Conservation (phyloP, 441 rosid genomes). For the Jatropha multifida region DNA sequence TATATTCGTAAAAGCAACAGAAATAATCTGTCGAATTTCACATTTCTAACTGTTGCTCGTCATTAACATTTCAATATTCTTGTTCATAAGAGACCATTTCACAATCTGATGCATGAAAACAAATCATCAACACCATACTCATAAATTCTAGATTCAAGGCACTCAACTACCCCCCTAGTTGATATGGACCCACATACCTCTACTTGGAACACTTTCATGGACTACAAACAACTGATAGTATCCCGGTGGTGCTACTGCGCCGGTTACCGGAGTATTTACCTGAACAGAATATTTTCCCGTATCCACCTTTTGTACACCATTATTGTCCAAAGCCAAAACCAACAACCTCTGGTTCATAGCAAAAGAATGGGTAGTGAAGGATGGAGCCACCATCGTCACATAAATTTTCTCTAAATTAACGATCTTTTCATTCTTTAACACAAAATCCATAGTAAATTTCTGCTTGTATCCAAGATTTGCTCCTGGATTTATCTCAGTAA, state of each 20-base stretch:
- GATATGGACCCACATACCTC: conserved; percentile 55
- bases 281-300: conserved; percentile 38
- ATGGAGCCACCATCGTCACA: conserved; percentile 61
- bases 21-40: no score
- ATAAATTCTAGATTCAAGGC: conserved; percentile 16
- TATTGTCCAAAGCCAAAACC: conserved; percentile 40
- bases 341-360: conserved; percentile 79
- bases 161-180: conserved; percentile 20
- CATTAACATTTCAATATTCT: no score
- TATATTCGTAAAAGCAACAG: no score
- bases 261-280: conserved; percentile 44
- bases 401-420: conserved; percentile 18
- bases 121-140: not conserved
- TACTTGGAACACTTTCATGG: conserved; percentile 61
- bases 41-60: no score
- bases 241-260: conserved; percentile 68
- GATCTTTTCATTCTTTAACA: conserved; percentile 24
- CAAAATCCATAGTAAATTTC: conserved; percentile 29
- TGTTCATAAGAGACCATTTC: no score
- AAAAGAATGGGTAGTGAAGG: conserved; percentile 76
- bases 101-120: no score
- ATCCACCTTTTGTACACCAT: conserved; percentile 25
- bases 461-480: conserved; percentile 27
- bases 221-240: conserved; percentile 72
- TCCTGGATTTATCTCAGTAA: conserved; percentile 37